A percentile compares a stretch with the other conserved stretches of the same genome.
Evolutionary conservation across 1,139 yeast species (phyloP).

Genomic region (Blastobotrys indianensis): DNA sequence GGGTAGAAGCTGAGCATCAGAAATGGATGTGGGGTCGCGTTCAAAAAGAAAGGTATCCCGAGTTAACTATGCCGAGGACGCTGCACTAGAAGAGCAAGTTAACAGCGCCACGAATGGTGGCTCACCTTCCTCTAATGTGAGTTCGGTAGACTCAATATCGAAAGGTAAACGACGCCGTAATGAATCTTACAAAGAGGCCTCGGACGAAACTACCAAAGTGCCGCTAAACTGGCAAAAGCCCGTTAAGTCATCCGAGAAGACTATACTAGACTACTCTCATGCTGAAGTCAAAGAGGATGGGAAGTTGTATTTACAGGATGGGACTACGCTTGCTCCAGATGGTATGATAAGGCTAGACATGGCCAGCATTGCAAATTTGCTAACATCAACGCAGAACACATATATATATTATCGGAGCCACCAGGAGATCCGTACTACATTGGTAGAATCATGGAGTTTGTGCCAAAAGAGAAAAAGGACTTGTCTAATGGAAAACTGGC

Average conservation of each 20-base stretch:
- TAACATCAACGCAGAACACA: conserved; percentile 44
- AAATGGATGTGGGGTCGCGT: neutral
- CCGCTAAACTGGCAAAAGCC: conserved; percentile 36
- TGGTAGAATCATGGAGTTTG: conserved; percentile 79
- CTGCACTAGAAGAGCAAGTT: conserved; percentile 9
- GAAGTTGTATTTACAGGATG: conserved; percentile 32
- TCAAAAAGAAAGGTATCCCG: conserved; percentile 25
- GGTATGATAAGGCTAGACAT: conserved; percentile 22
- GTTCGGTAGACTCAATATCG: neutral
- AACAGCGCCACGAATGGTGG: neutral
- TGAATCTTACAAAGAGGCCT: conserved; percentile 1
- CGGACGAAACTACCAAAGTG: conserved; percentile 11
- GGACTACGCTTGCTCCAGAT: conserved; percentile 29
- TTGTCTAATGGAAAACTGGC: conserved; percentile 8
- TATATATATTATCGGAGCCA: conserved; percentile 86
- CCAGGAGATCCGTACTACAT: conserved; percentile 93
- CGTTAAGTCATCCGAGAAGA: conserved; percentile 24
- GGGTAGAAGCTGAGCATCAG: neutral
- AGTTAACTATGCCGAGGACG: conserved; percentile 30
- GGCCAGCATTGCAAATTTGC: neutral
- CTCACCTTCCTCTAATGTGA: too few relatives aligned
- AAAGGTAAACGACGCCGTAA: conserved; percentile 1
- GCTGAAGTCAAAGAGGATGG: conserved; percentile 38
- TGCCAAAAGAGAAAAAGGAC: conserved; percentile 18
- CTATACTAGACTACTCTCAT: conserved; percentile 34